Conservation (phyloP, 2,329 filamentous ascomycete species). For the Ceratocystis huliohia region DNA sequence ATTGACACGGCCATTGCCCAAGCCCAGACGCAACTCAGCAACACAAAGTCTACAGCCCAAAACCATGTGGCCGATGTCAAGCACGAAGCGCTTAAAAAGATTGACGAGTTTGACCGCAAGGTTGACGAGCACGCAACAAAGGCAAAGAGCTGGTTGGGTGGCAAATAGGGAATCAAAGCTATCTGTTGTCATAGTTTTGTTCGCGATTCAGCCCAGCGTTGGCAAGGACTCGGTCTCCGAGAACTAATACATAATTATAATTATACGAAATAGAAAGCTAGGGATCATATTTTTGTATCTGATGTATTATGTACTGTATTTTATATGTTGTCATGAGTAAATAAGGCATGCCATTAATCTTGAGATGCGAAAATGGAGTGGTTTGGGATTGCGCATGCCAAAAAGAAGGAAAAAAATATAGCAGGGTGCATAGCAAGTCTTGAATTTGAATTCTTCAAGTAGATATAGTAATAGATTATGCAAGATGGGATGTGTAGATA, state of each 20-base stretch:
- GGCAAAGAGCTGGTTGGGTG: constrained; percentile 86
- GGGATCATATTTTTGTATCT: not conserved
- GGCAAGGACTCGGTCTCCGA: not conserved
- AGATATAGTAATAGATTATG: not conserved
- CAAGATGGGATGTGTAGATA: not conserved
- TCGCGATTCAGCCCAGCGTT: not conserved
- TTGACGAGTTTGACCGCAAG: constrained; percentile 71
- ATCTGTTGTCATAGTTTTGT: not conserved
- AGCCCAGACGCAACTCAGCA: constrained; percentile 48
- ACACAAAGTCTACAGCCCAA: constrained; percentile 48
- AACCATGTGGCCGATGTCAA: constrained; percentile 50
- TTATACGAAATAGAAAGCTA: not conserved
- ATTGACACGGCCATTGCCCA: constrained; percentile 34
- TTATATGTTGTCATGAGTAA: constrained; percentile 1
- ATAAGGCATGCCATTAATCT: not conserved
- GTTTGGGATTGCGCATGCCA: not conserved
- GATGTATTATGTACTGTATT: not conserved
- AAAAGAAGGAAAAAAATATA: not conserved
- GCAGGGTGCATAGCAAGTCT: not conserved
- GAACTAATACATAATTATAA: not conserved
- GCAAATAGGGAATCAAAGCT: constrained; percentile 31
- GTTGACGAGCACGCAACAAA: constrained; percentile 67
- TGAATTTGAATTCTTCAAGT: not conserved
- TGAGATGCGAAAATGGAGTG: not conserved
- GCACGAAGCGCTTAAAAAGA: constrained; percentile 53